Percentiles rank a stretch among this genome's conserved stretches.
phyloP scores from a whole-genome alignment of 2,329 filamentous ascomycete genomes.

The Cladophialophora chaetospira region DNA sequence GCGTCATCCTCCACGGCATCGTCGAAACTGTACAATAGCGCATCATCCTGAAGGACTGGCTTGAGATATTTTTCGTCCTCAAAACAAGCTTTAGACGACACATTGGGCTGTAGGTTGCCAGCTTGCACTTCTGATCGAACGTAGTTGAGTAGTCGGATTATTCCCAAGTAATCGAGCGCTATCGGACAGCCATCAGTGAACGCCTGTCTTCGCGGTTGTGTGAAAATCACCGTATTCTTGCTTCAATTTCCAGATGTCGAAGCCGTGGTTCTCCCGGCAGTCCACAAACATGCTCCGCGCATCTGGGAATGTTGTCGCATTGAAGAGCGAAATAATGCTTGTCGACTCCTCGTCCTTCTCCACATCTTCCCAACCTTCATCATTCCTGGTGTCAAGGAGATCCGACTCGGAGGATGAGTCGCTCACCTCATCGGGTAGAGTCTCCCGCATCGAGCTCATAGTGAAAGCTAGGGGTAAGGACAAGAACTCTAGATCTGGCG shows the following conservation, averaged over 20 bases:
- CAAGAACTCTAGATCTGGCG: too few species aligned
- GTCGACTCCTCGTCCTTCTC: conserved; percentile 65
- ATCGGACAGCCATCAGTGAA: conserved; percentile 11
- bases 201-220: conserved; percentile 2
- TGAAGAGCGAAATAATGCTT: conserved; percentile 68
- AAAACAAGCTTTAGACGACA: conserved; percentile 65
- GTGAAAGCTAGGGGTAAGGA: background rate
- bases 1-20: conserved; percentile 61
- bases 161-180: conserved; percentile 70
- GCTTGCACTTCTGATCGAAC: conserved; percentile 51
- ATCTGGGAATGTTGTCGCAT: conserved; percentile 66
- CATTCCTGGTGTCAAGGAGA: conserved; percentile 45
- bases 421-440: conserved; percentile 12
- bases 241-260: conserved; percentile 66
- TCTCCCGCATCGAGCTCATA: conserved; percentile 3
- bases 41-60: conserved; percentile 85
- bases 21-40: conserved; percentile 82
- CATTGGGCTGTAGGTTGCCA: conserved; percentile 52
- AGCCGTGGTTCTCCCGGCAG: conserved; percentile 65
- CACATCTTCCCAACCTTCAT: conserved; percentile 60
- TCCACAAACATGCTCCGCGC: conserved; percentile 67
- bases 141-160: conserved; percentile 75
- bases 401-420: conserved; percentile 36
- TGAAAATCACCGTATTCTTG: conserved; percentile 50
- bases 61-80: conserved; percentile 79